Percentiles rank a stretch among this genome's conserved stretches.
Conservation (phyloP, 192 early-diverging fungal species). For the Irineochytrium annulatum region DNA sequence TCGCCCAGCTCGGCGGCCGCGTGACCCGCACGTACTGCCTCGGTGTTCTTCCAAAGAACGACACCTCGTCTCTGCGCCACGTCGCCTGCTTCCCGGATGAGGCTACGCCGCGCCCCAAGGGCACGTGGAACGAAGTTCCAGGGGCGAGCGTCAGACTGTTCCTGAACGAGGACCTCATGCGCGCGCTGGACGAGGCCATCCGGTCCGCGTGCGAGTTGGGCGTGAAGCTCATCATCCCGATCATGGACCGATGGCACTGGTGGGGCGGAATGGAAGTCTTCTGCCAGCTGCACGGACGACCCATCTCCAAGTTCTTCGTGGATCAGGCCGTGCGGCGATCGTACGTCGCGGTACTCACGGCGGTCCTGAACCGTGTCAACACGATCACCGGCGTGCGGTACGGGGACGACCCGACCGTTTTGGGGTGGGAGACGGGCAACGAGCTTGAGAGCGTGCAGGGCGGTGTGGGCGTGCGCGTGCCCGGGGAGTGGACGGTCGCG, state of each 20-base stretch:
- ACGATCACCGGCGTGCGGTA: constrained; percentile 40
- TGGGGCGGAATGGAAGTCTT: constrained; percentile 34
- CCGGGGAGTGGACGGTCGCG: constrained; percentile 34
- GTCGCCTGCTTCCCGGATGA: background rate
- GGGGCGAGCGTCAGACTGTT: background rate
- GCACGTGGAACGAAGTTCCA: constrained; percentile 1
- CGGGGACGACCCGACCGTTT: constrained; percentile 36
- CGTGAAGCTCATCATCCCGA: constrained; percentile 36
- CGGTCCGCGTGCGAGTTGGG: constrained; percentile 18
- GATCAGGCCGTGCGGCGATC: constrained; percentile 16
- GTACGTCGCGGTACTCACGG: constrained; percentile 28
- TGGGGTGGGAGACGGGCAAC: constrained; percentile 47
- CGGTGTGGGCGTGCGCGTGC: constrained; percentile 3
- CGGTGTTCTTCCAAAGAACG: constrained; percentile 4
- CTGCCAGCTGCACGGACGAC: background rate
- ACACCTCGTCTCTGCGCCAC: background rate
- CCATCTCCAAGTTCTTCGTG: constrained; percentile 22
- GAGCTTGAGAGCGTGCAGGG: constrained; percentile 33
- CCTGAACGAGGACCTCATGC: constrained; percentile 27
- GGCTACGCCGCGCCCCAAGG: background rate
- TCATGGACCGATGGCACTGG: constrained; percentile 42
- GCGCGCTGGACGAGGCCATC: constrained; percentile 29
- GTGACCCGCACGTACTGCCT: constrained; percentile 37
- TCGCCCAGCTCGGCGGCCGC: constrained; percentile 24
- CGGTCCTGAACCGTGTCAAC: constrained; percentile 37